Evolutionary conservation across 148 eudicot genomes (phyloP).

Genomic region (Camellia sinensis): DNA sequence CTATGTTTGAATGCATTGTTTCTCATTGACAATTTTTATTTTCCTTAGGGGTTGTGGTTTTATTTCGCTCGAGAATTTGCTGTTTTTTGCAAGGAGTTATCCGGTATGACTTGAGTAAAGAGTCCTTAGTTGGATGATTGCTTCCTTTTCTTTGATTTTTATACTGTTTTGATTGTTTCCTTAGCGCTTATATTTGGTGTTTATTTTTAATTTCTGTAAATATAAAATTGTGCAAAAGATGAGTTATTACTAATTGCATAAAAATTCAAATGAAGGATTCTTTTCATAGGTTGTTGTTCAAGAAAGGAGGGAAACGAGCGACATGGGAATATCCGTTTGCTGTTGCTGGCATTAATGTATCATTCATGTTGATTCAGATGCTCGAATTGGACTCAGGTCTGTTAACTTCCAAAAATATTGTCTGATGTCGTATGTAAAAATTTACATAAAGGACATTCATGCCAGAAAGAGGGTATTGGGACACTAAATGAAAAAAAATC

Average conservation of each 20-base stretch:
- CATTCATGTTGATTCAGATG: constrained; percentile 92
- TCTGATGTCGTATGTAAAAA: background rate
- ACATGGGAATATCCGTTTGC: constrained; percentile 97
- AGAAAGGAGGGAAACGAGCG: constrained; percentile 73
- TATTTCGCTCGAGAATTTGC: constrained; percentile 77
- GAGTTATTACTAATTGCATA: constrained; percentile 23
- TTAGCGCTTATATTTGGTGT: background rate
- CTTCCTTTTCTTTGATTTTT: background rate
- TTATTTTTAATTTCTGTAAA: background rate
- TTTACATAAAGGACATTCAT: background rate
- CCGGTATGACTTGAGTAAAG: constrained; percentile 48
- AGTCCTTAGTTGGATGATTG: background rate
- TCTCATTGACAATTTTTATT: constrained; percentile 9
- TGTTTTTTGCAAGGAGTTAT: constrained; percentile 71
- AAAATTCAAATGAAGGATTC: constrained; percentile 54
- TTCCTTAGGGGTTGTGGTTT: constrained; percentile 78
- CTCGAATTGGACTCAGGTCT: constrained; percentile 74
- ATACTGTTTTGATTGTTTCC: background rate
- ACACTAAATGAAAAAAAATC: background rate
- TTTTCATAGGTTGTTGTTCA: constrained; percentile 73
- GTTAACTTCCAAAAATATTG: background rate
- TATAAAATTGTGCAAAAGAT: constrained; percentile 5
- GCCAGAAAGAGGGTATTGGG: background rate
- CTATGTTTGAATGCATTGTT: constrained; percentile 6
- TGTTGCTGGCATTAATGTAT: constrained; percentile 84